Conservation (phyloP, 306 rosid species). For the Lathyrus sativus region DNA sequence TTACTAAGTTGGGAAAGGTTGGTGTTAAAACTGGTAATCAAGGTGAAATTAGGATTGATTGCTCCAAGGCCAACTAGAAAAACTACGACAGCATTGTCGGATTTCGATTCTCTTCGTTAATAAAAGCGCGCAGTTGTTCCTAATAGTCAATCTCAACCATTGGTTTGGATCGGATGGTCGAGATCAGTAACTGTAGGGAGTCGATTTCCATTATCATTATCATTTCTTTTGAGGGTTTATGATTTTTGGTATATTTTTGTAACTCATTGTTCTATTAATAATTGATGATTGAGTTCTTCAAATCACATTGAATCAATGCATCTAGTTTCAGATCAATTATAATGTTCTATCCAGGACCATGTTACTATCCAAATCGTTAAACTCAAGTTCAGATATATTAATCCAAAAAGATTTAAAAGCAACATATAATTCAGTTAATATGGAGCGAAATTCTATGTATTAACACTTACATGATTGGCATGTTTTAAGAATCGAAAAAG, state of each 20-base stretch:
- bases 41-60: conserved; percentile 76
- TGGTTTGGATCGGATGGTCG: background rate
- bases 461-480: background rate
- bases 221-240: background rate
- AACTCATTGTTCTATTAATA: conserved; percentile 33
- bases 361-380: no score
- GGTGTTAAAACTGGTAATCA: conserved; percentile 69
- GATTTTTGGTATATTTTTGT: conserved; percentile 21
- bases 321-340: no score
- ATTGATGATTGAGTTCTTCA: conserved; percentile 23
- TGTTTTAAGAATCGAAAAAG: background rate
- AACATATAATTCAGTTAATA: no score
- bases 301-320: background rate
- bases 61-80: conserved; percentile 48
- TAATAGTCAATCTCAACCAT: conserved; percentile 4
- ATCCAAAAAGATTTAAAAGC: no score
- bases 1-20: conserved; percentile 73
- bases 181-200: background rate
- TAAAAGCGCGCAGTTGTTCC: background rate
- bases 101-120: background rate
- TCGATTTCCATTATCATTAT: background rate
- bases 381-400: no score
- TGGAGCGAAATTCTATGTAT: background rate
- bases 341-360: no score
- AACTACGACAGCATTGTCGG: background rate